Conservation (phyloP, 2,329 filamentous ascomycete genomes). For the Nemania serpens region DNA sequence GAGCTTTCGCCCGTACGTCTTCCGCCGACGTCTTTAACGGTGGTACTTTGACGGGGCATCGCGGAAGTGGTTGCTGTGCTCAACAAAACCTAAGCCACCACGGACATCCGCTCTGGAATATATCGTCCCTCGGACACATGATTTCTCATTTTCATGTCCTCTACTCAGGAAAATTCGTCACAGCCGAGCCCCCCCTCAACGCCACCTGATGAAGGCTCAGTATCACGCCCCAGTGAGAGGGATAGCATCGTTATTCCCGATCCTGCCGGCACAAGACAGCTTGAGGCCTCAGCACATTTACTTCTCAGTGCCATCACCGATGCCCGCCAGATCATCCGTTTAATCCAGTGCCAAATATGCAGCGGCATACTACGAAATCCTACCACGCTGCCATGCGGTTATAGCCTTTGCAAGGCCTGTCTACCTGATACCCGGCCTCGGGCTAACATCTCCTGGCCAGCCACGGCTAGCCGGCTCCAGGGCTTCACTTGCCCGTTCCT, state of each 20-base stretch:
- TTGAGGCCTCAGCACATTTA: too few species aligned
- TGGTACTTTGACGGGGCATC: background rate
- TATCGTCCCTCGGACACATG: too few species aligned
- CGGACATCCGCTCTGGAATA: too few species aligned
- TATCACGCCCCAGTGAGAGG: too few species aligned
- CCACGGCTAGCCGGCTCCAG: slow-evolving; percentile 65
- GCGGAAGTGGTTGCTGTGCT: too few species aligned
- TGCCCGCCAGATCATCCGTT: slow-evolving; percentile 68
- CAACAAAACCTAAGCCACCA: too few species aligned
- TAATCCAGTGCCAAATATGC: slow-evolving; percentile 80
- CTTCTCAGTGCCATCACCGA: too few species aligned
- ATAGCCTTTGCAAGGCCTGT: slow-evolving; percentile 75
- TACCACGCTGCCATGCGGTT: slow-evolving; percentile 80
- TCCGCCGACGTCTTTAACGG: too few species aligned
- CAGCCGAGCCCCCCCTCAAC: slow-evolving; percentile 31
- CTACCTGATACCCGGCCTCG: slow-evolving; percentile 69
- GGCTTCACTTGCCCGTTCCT: slow-evolving; percentile 76
- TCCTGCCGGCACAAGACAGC: too few species aligned
- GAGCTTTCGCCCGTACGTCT: too few species aligned
- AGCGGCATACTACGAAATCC: slow-evolving; percentile 69
- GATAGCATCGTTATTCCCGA: too few species aligned
- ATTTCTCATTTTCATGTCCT: slow-evolving; percentile 38
- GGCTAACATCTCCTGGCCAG: slow-evolving; percentile 77
- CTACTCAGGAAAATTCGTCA: slow-evolving; percentile 30
- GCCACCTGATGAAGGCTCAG: slow-evolving; percentile 27